phyloP scores from a whole-genome alignment of 1,139 yeast species.

The Casaregolazyma suthepensis region DNA sequence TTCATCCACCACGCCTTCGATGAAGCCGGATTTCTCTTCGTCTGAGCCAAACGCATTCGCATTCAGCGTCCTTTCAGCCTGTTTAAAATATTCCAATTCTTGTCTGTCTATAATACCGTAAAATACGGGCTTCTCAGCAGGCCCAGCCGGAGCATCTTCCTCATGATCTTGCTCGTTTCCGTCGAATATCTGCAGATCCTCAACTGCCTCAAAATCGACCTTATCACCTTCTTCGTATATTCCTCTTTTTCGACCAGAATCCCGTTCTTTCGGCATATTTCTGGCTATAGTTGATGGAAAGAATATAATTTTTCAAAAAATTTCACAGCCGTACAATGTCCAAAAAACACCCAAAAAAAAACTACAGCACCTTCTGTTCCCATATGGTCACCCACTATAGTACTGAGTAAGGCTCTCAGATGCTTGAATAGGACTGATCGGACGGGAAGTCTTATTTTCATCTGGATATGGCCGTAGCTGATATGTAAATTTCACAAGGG shows the following conservation, averaged over 20 bases:
- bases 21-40: constrained; percentile 71
- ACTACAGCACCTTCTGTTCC: constrained; percentile 12
- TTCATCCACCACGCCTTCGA: constrained; percentile 76
- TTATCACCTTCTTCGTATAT: constrained; percentile 6
- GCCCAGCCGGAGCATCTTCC: not conserved
- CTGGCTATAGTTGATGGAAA: not conserved
- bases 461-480: constrained; percentile 12
- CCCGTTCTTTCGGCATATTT: constrained; percentile 9
- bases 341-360: constrained; percentile 6
- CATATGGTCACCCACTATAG: constrained; percentile 12
- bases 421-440: constrained; percentile 12
- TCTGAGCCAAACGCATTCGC: constrained; percentile 69
- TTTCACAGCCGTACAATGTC: not conserved
- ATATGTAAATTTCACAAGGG: not conserved
- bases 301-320: not conserved
- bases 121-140: constrained; percentile 33
- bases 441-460: constrained; percentile 12
- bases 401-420: constrained; percentile 12
- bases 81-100: constrained; percentile 85
- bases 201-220: constrained; percentile 9
- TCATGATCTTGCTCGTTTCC: not conserved
- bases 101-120: constrained; percentile 81
- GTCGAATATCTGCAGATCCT: constrained; percentile 11
- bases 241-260: constrained; percentile 3
- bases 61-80: constrained; percentile 81